Evolutionary conservation across 257 asterid species (phyloP).

Genomic region (Asclepias syriaca): DNA sequence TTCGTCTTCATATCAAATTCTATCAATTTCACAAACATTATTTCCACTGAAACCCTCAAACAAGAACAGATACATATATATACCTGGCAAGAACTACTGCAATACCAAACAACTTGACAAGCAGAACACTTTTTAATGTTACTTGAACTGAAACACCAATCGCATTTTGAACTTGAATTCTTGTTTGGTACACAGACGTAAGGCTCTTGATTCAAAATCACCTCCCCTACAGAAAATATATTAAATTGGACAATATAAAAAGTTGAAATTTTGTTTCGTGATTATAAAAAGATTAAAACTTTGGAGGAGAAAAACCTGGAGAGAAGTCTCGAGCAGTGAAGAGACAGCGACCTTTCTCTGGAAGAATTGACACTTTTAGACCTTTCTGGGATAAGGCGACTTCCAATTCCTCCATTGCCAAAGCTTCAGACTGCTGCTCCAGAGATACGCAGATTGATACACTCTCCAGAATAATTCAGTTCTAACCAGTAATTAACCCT

Average conservation of each 20-base stretch:
- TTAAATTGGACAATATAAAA: not conserved
- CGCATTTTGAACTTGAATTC: conserved; percentile 57
- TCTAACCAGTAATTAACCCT: too few relatives aligned
- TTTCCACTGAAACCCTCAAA: not conserved
- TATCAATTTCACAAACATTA: not conserved
- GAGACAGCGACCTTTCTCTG: conserved; percentile 83
- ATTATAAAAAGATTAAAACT: too few relatives aligned
- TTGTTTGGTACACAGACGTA: conserved; percentile 75
- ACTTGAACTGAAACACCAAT: conserved; percentile 63
- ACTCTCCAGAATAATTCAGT: not conserved
- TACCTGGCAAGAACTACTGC: conserved; percentile 88
- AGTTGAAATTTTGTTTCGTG: not conserved
- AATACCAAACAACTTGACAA: conserved; percentile 77
- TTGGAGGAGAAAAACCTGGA: conserved; percentile 46
- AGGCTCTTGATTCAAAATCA: conserved; percentile 64
- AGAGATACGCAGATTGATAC: not conserved
- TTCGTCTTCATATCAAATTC: not conserved
- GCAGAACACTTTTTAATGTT: conserved; percentile 82
- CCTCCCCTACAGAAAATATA: conserved; percentile 48
- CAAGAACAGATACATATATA: conserved; percentile 50
- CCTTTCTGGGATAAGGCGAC: conserved; percentile 31
- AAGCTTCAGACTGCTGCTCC: not conserved
- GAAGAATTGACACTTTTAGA: conserved; percentile 38
- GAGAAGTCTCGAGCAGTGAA: conserved; percentile 59
- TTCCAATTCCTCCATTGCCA: conserved; percentile 54